Percentiles rank a stretch among this genome's conserved stretches.
Evolutionary conservation across 805 yeast genomes (phyloP).

Genomic region (Torulaspora gathmanii): DNA sequence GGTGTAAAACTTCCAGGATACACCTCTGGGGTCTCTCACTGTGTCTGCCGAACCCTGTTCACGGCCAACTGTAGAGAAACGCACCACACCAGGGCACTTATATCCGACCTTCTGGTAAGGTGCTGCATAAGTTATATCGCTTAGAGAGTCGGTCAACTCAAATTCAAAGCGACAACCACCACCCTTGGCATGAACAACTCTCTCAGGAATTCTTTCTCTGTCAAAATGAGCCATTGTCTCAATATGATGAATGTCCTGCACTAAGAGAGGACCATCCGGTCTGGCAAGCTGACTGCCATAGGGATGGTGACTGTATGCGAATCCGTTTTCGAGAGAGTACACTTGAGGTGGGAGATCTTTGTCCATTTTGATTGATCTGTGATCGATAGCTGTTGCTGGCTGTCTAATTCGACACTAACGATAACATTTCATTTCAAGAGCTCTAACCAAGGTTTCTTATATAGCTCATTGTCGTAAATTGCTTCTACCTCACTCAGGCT

Average conservation of each 20-base stretch:
- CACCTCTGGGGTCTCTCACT: slow-evolving; percentile 85
- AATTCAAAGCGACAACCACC: slow-evolving; percentile 59
- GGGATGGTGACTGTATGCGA: slow-evolving; percentile 49
- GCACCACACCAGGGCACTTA: slow-evolving; percentile 40
- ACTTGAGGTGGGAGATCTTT: slow-evolving; percentile 16
- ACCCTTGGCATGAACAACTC: slow-evolving; percentile 66
- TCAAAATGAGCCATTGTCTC: slow-evolving; percentile 58
- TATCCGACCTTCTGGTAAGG: slow-evolving; percentile 42
- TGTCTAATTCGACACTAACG: neutral
- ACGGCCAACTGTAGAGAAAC: slow-evolving; percentile 82
- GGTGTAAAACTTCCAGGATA: slow-evolving; percentile 73
- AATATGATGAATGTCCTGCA: slow-evolving; percentile 55
- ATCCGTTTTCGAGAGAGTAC: slow-evolving; percentile 48
- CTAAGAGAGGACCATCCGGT: slow-evolving; percentile 51
- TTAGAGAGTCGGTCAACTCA: slow-evolving; percentile 53
- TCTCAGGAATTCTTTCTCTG: slow-evolving; percentile 61
- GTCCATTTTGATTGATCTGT: neutral
- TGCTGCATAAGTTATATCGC: slow-evolving; percentile 46
- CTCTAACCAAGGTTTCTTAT: neutral
- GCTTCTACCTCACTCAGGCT: neutral
- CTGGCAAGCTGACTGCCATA: slow-evolving; percentile 52
- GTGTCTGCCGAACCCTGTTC: slow-evolving; percentile 78
- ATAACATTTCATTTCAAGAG: too few relatives aligned
- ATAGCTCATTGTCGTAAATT: neutral
- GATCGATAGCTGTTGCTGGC: neutral